Evolutionary conservation across 805 yeast species (phyloP).

Genomic region (Candida boleticola): DNA sequence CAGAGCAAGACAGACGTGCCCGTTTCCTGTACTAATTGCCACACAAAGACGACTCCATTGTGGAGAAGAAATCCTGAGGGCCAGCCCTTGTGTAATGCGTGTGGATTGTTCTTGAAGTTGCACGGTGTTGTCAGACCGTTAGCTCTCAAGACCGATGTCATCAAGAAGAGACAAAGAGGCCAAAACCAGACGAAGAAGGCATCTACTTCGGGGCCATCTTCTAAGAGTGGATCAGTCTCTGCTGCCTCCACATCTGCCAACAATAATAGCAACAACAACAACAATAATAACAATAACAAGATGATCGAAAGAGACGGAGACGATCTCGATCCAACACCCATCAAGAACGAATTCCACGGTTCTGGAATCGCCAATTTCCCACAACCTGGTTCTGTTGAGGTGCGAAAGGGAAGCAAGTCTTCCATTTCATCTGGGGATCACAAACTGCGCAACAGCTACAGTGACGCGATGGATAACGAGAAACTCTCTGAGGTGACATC

Average conservation of each 20-base stretch:
- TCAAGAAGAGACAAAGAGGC: conserved; percentile 81
- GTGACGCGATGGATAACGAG: not conserved
- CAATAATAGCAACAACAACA: conserved; percentile 24
- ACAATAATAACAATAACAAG: too few relatives aligned
- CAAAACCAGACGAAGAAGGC: conserved; percentile 18
- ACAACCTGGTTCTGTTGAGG: not conserved
- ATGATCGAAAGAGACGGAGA: conserved; percentile 40
- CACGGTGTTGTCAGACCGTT: conserved; percentile 96
- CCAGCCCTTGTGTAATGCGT: conserved; percentile 91
- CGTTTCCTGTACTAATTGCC: conserved; percentile 76
- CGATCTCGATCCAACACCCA: conserved; percentile 47
- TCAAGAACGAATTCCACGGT: conserved; percentile 10
- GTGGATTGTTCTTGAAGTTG: conserved; percentile 87
- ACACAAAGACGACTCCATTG: conserved; percentile 87
- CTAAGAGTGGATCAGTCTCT: not conserved
- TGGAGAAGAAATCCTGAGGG: conserved; percentile 96
- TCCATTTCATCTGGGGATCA: not conserved
- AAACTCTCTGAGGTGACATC: not conserved
- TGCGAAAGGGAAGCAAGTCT: not conserved
- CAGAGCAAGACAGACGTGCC: conserved; percentile 7
- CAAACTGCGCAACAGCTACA: not conserved
- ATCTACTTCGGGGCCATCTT: not conserved
- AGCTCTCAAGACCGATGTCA: conserved; percentile 87
- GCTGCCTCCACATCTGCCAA: not conserved
- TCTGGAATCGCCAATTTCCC: not conserved